Conservation (phyloP, 257 asterid genomes). For the Verbascum thapsus region DNA sequence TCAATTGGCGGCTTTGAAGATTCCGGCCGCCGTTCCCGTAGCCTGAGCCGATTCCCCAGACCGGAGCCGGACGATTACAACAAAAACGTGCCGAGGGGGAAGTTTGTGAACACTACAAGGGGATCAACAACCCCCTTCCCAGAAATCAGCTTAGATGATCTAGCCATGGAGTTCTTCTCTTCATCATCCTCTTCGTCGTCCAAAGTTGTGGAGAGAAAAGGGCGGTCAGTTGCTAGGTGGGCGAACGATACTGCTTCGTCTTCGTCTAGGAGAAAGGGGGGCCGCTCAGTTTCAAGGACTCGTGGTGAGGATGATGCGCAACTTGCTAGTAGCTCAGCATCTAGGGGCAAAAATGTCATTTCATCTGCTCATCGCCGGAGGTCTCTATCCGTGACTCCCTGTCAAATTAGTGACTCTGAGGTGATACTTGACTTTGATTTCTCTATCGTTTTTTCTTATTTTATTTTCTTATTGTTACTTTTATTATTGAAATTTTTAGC, state of each 20-base stretch:
- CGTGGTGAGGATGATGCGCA: conserved; percentile 34
- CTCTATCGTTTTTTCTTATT: too few species aligned
- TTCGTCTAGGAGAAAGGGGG: conserved; percentile 75
- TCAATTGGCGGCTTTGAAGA: too few species aligned
- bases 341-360: too few species aligned
- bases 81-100: conserved; percentile 53
- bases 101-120: conserved; percentile 74
- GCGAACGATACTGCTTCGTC: conserved; percentile 87
- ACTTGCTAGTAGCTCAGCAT: conserved; percentile 34
- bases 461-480: too few species aligned
- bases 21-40: too few species aligned
- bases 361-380: too few species aligned
- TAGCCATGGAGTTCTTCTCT: conserved; percentile 70
- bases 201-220: conserved; percentile 35
- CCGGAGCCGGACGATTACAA: conserved; percentile 38
- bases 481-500: too few species aligned
- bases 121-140: conserved; percentile 60
- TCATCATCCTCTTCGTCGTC: conserved; percentile 38
- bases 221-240: conserved; percentile 45
- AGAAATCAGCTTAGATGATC: conserved; percentile 87
- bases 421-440: too few species aligned
- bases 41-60: too few species aligned
- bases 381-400: too few species aligned
- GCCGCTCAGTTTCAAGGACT: conserved; percentile 71
- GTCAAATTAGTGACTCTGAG: too few species aligned